A percentile compares a stretch with the other conserved stretches of the same genome.
Conservation (phyloP, 2,329 filamentous ascomycete species). For the Phialophora macrospora region DNA sequence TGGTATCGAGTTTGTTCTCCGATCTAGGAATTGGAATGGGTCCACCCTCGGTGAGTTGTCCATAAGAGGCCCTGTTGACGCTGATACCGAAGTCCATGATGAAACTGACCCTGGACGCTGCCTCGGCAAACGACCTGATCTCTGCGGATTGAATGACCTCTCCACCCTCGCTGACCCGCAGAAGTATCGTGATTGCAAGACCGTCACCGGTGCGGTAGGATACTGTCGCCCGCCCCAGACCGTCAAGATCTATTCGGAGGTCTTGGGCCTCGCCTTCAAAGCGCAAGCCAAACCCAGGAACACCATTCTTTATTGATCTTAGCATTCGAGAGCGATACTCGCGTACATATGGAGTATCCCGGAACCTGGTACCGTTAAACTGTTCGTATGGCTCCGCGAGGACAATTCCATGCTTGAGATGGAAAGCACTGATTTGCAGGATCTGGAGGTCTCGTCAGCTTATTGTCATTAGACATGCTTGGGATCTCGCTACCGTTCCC, state of each 20-base stretch:
- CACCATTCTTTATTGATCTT: conserved; percentile 17
- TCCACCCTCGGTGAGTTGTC: conserved; percentile 29
- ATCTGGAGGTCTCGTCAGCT: conserved; percentile 20
- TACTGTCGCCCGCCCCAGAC: conserved; percentile 22
- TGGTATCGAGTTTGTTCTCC: conserved; percentile 19
- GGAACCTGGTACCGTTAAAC: conserved; percentile 27
- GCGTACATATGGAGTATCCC: conserved; percentile 23
- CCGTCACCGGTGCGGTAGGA: conserved; percentile 3
- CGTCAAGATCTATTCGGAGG: conserved; percentile 5
- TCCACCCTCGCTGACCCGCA: conserved; percentile 20
- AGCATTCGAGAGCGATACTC: conserved; percentile 25
- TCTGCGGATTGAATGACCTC: conserved; percentile 23
- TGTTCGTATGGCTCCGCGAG: conserved; percentile 27
- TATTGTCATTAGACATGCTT: not conserved
- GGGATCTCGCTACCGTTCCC: conserved; percentile 19
- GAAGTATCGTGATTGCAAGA: conserved; percentile 17
- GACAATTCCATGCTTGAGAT: conserved; percentile 27
- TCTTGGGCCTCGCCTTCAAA: conserved; percentile 17
- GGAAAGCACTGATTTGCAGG: conserved; percentile 26
- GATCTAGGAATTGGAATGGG: conserved; percentile 26
- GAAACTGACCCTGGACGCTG: conserved; percentile 6
- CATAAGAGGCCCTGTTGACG: conserved; percentile 28
- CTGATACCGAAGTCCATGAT: conserved; percentile 25
- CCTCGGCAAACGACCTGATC: conserved; percentile 16
- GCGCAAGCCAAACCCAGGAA: conserved; percentile 22